A percentile compares a stretch with the other conserved stretches of the same genome.
These are phyloP conservation scores for Penicillium sp. DNA, from an alignment of 2,329 filamentous ascomycete genomes.

Conservation along the genomic window DNA sequence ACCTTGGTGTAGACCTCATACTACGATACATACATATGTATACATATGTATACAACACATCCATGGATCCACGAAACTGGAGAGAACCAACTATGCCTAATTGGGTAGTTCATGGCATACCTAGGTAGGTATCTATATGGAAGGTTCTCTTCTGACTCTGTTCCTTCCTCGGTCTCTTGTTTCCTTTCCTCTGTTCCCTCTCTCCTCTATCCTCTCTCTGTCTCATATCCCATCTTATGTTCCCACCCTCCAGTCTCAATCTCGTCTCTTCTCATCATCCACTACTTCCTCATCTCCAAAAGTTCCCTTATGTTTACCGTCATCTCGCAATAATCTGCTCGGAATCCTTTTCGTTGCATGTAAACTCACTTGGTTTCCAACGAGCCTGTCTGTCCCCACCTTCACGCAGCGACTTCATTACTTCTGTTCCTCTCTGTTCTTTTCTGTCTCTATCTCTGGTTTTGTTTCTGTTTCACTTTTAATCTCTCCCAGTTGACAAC, in stretches of 20 bases:
- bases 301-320: conserved; percentile 17
- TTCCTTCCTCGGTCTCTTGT: background rate
- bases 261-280: background rate
- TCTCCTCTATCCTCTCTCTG: background rate
- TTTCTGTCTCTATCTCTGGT: background rate
- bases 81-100: background rate
- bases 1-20: too few species aligned
- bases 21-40: too few species aligned
- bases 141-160: background rate
- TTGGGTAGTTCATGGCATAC: background rate
- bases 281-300: conserved; percentile 15
- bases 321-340: conserved; percentile 26
- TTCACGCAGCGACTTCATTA: background rate
- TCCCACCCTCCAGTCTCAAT: conserved; percentile 19
- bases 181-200: conserved; percentile 7
- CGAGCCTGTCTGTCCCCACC: conserved; percentile 10
- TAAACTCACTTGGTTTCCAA: conserved; percentile 24
- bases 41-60: too few species aligned
- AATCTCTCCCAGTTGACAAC: conserved; percentile 8
- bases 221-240: conserved; percentile 26
- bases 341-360: conserved; percentile 25
- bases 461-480: background rate
- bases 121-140: background rate
- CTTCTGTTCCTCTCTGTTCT: conserved; percentile 11
- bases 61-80: background rate